Evolutionary conservation across 306 rosid species (phyloP), one percentile per base, ranked within the genome.

Genomic region (Begonia peltatifolia): DNA sequence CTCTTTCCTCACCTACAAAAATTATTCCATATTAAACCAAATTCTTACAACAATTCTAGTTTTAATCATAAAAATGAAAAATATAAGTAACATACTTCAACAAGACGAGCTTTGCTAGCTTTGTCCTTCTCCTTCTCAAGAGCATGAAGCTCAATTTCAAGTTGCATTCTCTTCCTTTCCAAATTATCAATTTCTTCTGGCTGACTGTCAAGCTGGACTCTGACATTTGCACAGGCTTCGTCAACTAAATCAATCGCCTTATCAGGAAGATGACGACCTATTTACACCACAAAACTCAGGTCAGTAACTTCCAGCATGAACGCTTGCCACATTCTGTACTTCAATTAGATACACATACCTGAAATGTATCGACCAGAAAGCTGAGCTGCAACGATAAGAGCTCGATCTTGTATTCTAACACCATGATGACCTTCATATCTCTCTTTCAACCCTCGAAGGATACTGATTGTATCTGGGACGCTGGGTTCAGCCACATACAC

Each of bases 161-260:
- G 63, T 67, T 88, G 97, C 84, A 84, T 68, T 55, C 89, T 77
- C 72, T 66, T 77, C 50, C 95, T 77, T 50, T 88, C 97, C 57
- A 88, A 79, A 46, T 73, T 84, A 46, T 88, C 97, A 52, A 88
- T 88, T 64, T 82, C 95, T 75, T 88, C 97, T 2, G 97, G 97
- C 51, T 84, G 97, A 12, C 97, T 88, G 47, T 88, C 97, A 55
- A 88, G 97, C 56, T 84, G 97, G 15, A 89, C 97, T 61, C 97
- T 75, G 53, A 89, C 95, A 68, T 89, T 89, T 3, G 97, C 97
- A 54, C 97, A 89, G 2, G 95, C 93, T 71, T 89, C 97, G 9
- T 89, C 97, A 52, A 88, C 77, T 36, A 85, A 69, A 73, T 85
- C 97, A 56, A 89, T 89, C 0, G 97, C 97, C 77, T 89, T 89